A percentile compares a stretch with the other conserved stretches of the same genome.
These are phyloP conservation scores for Dioszegia crocea DNA, from an alignment of 768 basidiomycete genomes.

Conservation along the genomic window DNA sequence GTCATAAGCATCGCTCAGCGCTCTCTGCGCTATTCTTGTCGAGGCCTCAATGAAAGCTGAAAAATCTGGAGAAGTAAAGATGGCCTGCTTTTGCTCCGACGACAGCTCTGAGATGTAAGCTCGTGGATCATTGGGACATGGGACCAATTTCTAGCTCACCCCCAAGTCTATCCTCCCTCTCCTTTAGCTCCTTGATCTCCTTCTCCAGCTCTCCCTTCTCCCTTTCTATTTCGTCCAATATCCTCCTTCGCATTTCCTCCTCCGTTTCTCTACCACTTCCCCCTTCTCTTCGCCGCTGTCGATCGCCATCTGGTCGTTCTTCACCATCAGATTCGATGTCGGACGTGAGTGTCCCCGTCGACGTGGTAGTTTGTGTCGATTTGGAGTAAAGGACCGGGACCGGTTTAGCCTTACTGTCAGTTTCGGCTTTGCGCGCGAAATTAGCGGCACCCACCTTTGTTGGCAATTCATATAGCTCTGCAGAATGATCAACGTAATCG, in stretches of 20 bases:
- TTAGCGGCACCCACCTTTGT: conserved; percentile 60
- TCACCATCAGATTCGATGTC: conserved; percentile 55
- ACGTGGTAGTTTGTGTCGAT: conserved; percentile 43
- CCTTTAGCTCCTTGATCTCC: conserved; percentile 53
- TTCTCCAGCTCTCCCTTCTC: conserved; percentile 83
- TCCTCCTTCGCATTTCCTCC: conserved; percentile 69
- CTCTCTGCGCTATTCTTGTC: conserved; percentile 90
- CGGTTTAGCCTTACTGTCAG: conserved; percentile 15
- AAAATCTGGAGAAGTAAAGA: conserved; percentile 84
- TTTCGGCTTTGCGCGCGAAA: not conserved
- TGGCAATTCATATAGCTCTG: conserved; percentile 85
- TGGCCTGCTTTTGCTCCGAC: conserved; percentile 75
- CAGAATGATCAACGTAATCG: conserved; percentile 83
- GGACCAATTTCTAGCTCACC: conserved; percentile 38
- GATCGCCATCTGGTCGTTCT: conserved; percentile 51
- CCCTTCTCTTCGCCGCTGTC: conserved; percentile 44
- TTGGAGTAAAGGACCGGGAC: conserved; percentile 47
- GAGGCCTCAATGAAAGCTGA: conserved; percentile 89
- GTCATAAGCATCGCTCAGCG: conserved; percentile 91
- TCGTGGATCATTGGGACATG: not conserved
- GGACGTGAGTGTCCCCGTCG: conserved; percentile 22
- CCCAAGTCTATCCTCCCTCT: conserved; percentile 26
- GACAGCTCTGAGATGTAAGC: conserved; percentile 62
- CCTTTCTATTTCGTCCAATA: conserved; percentile 75
- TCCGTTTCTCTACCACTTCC: conserved; percentile 54